phyloP scores from a whole-genome alignment of 139 green algal species.

The Coccomyxa sp. region DNA sequence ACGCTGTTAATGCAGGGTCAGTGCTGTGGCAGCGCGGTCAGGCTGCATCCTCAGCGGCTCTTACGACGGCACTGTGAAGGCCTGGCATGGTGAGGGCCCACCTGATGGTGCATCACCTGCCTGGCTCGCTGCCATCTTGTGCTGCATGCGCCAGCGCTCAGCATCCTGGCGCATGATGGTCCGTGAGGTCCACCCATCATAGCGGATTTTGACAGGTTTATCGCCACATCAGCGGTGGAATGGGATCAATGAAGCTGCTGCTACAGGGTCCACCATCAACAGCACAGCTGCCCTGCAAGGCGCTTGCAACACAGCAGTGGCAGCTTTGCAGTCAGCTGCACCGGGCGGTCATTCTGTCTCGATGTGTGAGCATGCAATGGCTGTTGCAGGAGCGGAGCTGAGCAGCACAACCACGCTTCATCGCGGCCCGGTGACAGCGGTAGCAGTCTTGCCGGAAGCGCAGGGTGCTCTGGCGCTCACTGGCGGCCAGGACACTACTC shows the following conservation, averaged over 20 bases:
- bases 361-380: no score
- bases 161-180: no score
- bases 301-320: not conserved
- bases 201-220: no score
- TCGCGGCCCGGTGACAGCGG: slow-evolving; percentile 27
- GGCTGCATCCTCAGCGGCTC: slow-evolving; percentile 41
- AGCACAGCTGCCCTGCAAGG: no score
- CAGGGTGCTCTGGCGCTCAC: slow-evolving; percentile 40
- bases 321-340: not conserved
- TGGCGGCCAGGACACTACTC: slow-evolving; percentile 48
- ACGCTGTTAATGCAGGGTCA: slow-evolving; percentile 43
- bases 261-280: no score
- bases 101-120: no score
- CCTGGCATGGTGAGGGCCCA: slow-evolving; percentile 31
- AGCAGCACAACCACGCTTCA: slow-evolving; percentile 24
- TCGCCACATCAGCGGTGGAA: no score
- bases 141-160: no score
- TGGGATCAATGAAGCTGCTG: no score
- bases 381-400: slow-evolving; percentile 17
- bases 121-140: no score
- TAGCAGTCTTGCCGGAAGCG: slow-evolving; percentile 13
- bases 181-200: no score
- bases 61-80: slow-evolving; percentile 48
- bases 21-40: slow-evolving; percentile 29
- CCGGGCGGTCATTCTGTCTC: no score